Conservation (phyloP, 2,329 filamentous ascomycete genomes). For the Arthrobotrys pseudoclavata region DNA sequence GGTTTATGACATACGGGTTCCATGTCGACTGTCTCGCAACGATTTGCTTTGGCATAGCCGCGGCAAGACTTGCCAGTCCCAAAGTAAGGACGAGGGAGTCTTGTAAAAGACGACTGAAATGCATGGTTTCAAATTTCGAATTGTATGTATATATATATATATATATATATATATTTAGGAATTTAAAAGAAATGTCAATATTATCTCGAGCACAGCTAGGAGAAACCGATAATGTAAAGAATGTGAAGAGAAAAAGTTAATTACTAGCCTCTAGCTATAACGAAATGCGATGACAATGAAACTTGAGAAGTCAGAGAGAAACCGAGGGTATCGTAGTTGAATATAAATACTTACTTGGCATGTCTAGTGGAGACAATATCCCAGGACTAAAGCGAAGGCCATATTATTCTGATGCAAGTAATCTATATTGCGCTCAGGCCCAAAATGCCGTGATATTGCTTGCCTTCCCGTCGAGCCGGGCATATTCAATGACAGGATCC, state of each 20-base stretch:
- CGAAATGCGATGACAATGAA: not conserved
- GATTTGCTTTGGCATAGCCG: slow-evolving; percentile 37
- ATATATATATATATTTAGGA: not conserved
- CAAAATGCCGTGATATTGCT: slow-evolving; percentile 15
- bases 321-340: not conserved
- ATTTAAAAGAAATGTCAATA: slow-evolving; percentile 1
- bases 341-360: slow-evolving; percentile 31
- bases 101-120: slow-evolving; percentile 46
- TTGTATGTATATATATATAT: not conserved
- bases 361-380: not conserved
- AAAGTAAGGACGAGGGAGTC: slow-evolving; percentile 22
- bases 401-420: slow-evolving; percentile 20
- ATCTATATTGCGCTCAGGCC: slow-evolving; percentile 3
- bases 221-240: not conserved
- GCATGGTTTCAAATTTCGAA: slow-evolving; percentile 16
- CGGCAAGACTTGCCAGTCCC: slow-evolving; percentile 33
- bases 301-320: slow-evolving; percentile 4
- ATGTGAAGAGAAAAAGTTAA: slow-evolving; percentile 1
- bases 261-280: slow-evolving; percentile 5
- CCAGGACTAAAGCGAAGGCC: not conserved
- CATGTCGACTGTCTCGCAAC: slow-evolving; percentile 47
- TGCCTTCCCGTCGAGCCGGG: slow-evolving; percentile 36
- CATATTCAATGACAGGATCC: slow-evolving; percentile 20
- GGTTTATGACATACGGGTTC: slow-evolving; percentile 44
- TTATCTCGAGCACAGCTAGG: slow-evolving; percentile 17